These are phyloP conservation scores for Diplotaxis tenuifolia DNA, from an alignment of 345 rosid species.

Conservation along the genomic window DNA sequence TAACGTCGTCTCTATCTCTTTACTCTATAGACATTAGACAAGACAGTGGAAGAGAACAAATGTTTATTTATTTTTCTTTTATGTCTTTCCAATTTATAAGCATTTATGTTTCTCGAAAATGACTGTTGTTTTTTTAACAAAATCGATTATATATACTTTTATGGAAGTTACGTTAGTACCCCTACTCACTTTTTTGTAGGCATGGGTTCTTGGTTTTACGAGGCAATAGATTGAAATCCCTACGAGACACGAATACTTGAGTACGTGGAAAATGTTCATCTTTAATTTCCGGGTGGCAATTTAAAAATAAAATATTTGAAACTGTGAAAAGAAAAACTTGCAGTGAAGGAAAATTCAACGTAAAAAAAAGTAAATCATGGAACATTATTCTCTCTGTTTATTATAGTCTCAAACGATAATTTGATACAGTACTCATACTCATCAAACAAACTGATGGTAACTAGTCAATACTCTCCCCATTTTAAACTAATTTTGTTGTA, in stretches of 20 bases:
- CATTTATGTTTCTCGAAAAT: conserved; percentile 38
- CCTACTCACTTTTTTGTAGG: conserved; percentile 36
- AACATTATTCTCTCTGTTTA: too few relatives aligned
- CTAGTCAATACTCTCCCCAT: too few relatives aligned
- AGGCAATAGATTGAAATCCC: conserved; percentile 16
- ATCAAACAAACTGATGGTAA: too few relatives aligned
- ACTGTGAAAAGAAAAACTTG: neutral
- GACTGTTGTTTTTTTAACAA: conserved; percentile 1
- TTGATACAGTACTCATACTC: too few relatives aligned
- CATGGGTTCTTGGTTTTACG: conserved; percentile 24
- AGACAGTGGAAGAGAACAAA: conserved; percentile 41
- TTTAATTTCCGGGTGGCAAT: neutral
- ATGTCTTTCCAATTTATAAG: neutral
- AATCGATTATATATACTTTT: neutral
- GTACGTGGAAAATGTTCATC: conserved; percentile 33
- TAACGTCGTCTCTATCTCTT: conserved; percentile 30
- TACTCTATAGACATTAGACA: conserved; percentile 21
- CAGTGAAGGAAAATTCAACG: neutral
- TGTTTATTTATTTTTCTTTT: conserved; percentile 13
- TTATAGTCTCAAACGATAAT: too few relatives aligned
- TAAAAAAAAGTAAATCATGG: too few relatives aligned
- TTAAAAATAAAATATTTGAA: neutral
- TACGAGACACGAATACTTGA: conserved; percentile 30
- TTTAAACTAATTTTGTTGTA: too few relatives aligned
- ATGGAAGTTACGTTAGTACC: conserved; percentile 5